Conservation (phyloP, 768 basidiomycete species). For the Mycena haematopus region DNA sequence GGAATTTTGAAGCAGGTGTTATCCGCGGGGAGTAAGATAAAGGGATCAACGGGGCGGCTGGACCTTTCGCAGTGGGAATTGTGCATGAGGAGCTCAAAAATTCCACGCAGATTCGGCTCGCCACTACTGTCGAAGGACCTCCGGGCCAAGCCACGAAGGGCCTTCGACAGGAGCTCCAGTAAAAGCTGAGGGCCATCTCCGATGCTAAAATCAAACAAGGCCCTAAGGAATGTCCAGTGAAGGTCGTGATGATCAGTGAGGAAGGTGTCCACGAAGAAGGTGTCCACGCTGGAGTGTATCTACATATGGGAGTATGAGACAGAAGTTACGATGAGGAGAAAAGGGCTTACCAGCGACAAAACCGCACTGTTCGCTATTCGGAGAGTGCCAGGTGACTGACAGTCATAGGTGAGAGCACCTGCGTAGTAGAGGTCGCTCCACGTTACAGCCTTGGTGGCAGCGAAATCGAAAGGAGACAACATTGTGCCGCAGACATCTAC, state of each 20-base stretch:
- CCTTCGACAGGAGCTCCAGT: background rate
- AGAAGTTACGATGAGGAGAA: too few species aligned
- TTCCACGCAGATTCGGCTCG: slow-evolving; percentile 11
- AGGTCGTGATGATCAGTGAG: background rate
- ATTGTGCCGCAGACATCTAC: background rate
- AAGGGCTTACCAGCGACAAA: too few species aligned
- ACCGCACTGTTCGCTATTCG: too few species aligned
- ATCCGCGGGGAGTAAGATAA: background rate
- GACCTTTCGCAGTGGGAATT: background rate
- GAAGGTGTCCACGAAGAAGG: slow-evolving; percentile 3
- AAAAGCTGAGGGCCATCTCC: background rate
- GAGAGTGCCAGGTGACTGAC: too few species aligned
- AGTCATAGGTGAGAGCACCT: too few species aligned
- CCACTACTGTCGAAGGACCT: background rate
- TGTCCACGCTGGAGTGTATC: background rate
- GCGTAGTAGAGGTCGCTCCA: too few species aligned
- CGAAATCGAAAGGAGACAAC: background rate
- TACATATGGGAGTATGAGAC: too few species aligned
- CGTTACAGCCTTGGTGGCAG: background rate
- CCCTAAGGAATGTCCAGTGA: background rate
- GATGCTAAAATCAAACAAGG: background rate
- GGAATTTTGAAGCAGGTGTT: background rate
- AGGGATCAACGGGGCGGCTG: background rate
- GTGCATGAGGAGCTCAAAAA: slow-evolving; percentile 16
- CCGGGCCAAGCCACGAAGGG: slow-evolving; percentile 1